phyloP scores from a whole-genome alignment of 2,329 filamentous ascomycete species.

The Talaromyces sp. region DNA sequence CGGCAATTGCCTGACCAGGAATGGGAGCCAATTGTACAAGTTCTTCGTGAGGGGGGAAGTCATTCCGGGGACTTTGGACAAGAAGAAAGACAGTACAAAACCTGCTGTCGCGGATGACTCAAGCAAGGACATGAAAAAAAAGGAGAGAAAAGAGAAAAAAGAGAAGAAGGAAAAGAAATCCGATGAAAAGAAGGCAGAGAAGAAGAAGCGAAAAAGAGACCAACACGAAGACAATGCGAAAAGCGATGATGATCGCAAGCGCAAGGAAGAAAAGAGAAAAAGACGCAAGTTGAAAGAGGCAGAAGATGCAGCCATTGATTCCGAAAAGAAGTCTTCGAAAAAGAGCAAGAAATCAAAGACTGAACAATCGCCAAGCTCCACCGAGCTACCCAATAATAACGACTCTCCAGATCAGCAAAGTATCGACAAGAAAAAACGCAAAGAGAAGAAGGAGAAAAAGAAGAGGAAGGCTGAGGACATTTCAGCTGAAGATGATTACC shows the following conservation, averaged over 20 bases:
- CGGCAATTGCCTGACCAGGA: constrained; percentile 39
- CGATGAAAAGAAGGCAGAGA: constrained; percentile 15
- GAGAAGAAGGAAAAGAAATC: constrained; percentile 32
- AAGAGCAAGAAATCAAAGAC: constrained; percentile 17
- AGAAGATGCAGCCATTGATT: not conserved
- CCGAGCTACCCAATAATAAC: not conserved
- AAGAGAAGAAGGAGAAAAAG: constrained; percentile 19
- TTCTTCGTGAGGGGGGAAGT: constrained; percentile 80
- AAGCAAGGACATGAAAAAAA: constrained; percentile 13
- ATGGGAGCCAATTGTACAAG: constrained; percentile 62
- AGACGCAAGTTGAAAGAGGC: constrained; percentile 12
- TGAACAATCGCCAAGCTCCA: not conserved
- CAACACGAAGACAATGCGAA: constrained; percentile 15
- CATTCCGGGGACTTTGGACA: constrained; percentile 61
- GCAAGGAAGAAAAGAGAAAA: constrained; percentile 23
- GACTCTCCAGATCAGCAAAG: not conserved
- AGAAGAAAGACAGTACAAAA: constrained; percentile 1
- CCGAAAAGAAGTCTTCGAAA: constrained; percentile 16
- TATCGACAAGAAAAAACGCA: not conserved
- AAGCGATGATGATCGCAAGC: constrained; percentile 23
- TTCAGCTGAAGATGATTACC: not conserved
- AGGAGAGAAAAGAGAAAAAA: constrained; percentile 25
- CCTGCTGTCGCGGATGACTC: not conserved
- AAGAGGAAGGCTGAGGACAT: not conserved
- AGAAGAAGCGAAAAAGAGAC: constrained; percentile 16